These are phyloP conservation scores for Pinus albicaulis DNA, from an alignment of 75 land plant genomes.

Conservation along the genomic window DNA sequence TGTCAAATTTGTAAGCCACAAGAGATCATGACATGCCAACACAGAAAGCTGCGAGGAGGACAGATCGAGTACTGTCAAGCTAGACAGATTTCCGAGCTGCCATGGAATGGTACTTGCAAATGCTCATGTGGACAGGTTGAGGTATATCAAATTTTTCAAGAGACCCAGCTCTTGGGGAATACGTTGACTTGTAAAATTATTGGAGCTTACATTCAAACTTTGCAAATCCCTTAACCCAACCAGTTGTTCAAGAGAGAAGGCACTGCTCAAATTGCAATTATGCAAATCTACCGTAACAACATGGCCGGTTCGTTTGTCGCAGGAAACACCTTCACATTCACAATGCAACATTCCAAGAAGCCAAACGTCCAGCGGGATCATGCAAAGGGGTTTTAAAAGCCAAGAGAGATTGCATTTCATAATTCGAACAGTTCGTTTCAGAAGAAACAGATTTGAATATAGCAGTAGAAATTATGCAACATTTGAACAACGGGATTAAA, in stretches of 20 bases:
- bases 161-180: slow-evolving; percentile 22
- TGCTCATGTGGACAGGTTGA: slow-evolving; percentile 17
- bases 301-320: slow-evolving; percentile 15
- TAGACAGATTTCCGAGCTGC: slow-evolving; percentile 29
- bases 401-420: slow-evolving; percentile 18
- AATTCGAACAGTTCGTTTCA: slow-evolving; percentile 7
- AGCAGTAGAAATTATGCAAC: no score
- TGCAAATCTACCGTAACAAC: slow-evolving; percentile 4
- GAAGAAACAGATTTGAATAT: no score
- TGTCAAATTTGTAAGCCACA: neutral
- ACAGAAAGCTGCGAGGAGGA: neutral
- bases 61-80: neutral
- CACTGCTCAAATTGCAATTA: neutral
- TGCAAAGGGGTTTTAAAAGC: slow-evolving; percentile 9
- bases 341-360: slow-evolving; percentile 18
- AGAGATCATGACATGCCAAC: neutral
- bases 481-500: no score
- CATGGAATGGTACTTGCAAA: slow-evolving; percentile 32
- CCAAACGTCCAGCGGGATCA: slow-evolving; percentile 6
- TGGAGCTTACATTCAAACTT: slow-evolving; percentile 11
- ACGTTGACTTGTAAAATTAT: no score
- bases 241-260: neutral
- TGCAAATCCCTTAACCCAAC: neutral
- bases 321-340: slow-evolving; percentile 21
- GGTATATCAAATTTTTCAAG: slow-evolving; percentile 12